Evolutionary conservation across 2,329 filamentous ascomycete genomes (phyloP).

Genomic region (Ciborinia camelliae): DNA sequence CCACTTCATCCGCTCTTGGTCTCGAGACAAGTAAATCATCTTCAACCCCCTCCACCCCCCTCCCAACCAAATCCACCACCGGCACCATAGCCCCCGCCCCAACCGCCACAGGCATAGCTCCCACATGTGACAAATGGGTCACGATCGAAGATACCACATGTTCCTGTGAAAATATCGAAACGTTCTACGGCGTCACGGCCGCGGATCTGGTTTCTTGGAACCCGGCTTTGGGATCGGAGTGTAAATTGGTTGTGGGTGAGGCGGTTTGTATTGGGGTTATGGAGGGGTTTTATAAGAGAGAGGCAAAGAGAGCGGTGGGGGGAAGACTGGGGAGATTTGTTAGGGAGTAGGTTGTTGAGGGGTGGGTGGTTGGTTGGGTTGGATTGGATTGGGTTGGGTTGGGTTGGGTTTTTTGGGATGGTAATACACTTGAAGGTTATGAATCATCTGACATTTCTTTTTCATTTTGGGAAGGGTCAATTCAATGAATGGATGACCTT

Average conservation of each 20-base stretch:
- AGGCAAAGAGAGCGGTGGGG: too few relatives aligned
- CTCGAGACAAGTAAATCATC: neutral
- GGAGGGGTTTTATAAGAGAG: too few relatives aligned
- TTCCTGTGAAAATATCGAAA: conserved; percentile 21
- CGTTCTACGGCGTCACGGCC: conserved; percentile 27
- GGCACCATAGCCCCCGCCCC: conserved; percentile 5
- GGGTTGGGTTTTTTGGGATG: too few relatives aligned
- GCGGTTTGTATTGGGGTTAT: conserved; percentile 31
- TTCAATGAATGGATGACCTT: neutral
- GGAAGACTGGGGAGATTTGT: too few relatives aligned
- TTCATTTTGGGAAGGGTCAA: neutral
- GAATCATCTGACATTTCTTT: neutral
- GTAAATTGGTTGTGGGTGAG: conserved; percentile 31
- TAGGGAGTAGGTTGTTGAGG: too few relatives aligned
- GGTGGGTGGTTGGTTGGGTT: neutral
- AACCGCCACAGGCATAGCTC: conserved; percentile 32
- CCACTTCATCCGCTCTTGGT: neutral
- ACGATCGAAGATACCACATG: conserved; percentile 1
- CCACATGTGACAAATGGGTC: conserved; percentile 34
- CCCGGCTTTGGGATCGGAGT: conserved; percentile 33
- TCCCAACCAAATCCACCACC: neutral
- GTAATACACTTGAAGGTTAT: too few relatives aligned
- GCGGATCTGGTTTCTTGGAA: conserved; percentile 36
- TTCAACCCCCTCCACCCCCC: neutral
- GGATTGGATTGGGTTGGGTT: neutral